Evolutionary conservation across 768 basidiomycete species (phyloP).

Genomic region (Sporobolomyces roseus): DNA sequence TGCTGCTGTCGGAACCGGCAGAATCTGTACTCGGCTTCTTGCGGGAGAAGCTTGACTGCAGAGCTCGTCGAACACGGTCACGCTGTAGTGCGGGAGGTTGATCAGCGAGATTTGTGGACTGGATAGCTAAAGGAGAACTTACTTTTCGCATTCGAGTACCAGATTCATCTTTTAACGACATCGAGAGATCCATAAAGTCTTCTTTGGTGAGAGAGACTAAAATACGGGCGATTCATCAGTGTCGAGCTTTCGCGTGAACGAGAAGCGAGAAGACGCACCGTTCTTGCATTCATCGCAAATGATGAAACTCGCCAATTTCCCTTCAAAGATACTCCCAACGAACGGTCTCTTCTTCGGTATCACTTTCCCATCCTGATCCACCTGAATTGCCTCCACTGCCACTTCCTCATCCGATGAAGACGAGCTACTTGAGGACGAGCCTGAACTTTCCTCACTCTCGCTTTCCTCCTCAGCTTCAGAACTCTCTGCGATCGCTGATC

Average conservation of each 20-base stretch:
- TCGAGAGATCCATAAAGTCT: slow-evolving; percentile 87
- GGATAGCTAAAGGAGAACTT: neutral
- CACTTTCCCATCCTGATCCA: neutral
- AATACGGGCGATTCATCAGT: neutral
- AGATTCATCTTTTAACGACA: slow-evolving; percentile 80
- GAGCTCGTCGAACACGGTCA: slow-evolving; percentile 37
- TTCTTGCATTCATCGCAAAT: slow-evolving; percentile 93
- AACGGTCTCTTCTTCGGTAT: slow-evolving; percentile 54
- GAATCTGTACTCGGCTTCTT: slow-evolving; percentile 10
- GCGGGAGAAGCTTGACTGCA: slow-evolving; percentile 35
- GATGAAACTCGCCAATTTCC: slow-evolving; percentile 80
- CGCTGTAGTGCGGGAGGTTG: slow-evolving; percentile 17
- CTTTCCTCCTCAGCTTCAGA: slow-evolving; percentile 7
- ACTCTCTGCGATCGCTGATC: slow-evolving; percentile 6
- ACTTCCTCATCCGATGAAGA: slow-evolving; percentile 16
- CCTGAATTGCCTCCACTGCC: slow-evolving; percentile 18
- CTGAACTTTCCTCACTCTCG: slow-evolving; percentile 12
- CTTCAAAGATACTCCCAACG: slow-evolving; percentile 85
- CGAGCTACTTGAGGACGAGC: slow-evolving; percentile 16
- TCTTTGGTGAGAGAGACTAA: slow-evolving; percentile 76
- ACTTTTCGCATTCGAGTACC: slow-evolving; percentile 65
- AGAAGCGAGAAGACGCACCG: slow-evolving; percentile 51
- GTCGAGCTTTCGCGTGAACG: neutral
- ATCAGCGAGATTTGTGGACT: neutral
- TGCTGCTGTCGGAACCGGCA: slow-evolving; percentile 7